Evolutionary conservation across 2,329 filamentous ascomycete genomes (phyloP).

Genomic region (Leptodontidium sp.): DNA sequence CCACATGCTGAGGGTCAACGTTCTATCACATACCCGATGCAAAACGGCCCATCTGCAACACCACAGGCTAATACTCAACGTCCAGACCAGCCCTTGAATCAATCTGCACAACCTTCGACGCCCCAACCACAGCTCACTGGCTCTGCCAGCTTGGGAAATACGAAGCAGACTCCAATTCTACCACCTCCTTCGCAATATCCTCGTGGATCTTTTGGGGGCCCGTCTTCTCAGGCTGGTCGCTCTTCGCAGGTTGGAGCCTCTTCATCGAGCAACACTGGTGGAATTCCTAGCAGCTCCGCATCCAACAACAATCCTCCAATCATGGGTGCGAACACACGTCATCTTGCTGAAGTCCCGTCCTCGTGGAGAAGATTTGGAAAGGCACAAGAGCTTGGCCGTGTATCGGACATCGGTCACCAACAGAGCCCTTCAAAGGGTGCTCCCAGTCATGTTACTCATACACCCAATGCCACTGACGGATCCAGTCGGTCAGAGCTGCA

Average conservation of each 20-base stretch:
- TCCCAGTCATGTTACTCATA: too few species aligned
- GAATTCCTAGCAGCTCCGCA: background rate
- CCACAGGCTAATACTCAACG: background rate
- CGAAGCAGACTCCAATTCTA: background rate
- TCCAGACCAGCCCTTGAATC: background rate
- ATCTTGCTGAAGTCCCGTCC: too few species aligned
- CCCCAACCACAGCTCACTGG: background rate
- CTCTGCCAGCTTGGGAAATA: background rate
- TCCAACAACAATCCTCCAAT: background rate
- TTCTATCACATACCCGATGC: background rate
- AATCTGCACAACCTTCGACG: background rate
- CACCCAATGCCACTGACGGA: background rate
- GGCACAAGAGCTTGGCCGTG: background rate
- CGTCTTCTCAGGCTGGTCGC: background rate
- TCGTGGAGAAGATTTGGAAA: background rate
- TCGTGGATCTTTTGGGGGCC: background rate
- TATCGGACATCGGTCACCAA: background rate
- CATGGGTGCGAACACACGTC: slow-evolving; percentile 2
- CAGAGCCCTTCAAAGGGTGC: too few species aligned
- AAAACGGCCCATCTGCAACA: background rate
- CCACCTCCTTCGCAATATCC: background rate
- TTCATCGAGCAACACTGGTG: background rate
- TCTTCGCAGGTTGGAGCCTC: background rate
- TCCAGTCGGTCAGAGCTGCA: background rate
- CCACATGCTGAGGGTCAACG: background rate